phyloP scores from a whole-genome alignment of 2,329 filamentous ascomycete genomes.

The Xylaria sp. region DNA sequence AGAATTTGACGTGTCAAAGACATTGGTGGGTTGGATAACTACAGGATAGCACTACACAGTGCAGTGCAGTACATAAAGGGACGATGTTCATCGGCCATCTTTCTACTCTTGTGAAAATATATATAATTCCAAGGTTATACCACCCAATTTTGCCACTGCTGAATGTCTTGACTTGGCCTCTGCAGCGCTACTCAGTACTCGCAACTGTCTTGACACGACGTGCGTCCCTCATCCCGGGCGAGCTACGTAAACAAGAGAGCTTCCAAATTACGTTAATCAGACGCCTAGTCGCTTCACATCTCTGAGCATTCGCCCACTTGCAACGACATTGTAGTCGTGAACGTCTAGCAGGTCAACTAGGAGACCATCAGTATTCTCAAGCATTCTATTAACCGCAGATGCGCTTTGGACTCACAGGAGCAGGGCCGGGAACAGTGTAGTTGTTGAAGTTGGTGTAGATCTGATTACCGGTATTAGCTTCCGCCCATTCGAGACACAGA shows the following conservation, averaged over 20 bases:
- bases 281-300: not conserved
- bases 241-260: not conserved
- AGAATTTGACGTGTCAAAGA: too few relatives aligned
- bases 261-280: not conserved
- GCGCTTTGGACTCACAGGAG: conserved; percentile 21
- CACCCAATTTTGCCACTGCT: not conserved
- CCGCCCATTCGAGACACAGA: not conserved
- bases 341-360: conserved; percentile 19
- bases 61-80: too few relatives aligned
- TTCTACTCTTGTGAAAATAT: conserved; percentile 5
- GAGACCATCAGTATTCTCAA: conserved; percentile 6
- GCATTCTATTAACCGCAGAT: not conserved
- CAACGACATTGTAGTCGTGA: not conserved
- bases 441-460: conserved; percentile 31
- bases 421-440: conserved; percentile 32
- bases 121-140: conserved; percentile 11
- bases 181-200: not conserved
- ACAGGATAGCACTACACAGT: too few relatives aligned
- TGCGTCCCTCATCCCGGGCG: too few relatives aligned
- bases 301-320: not conserved
- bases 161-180: not conserved
- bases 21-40: too few relatives aligned
- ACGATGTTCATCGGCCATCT: not conserved
- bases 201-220: not conserved
- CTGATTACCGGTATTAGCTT: conserved; percentile 9